phyloP scores from a whole-genome alignment of 192 early-diverging fungal genomes.

The Umbelopsis vinacea region DNA sequence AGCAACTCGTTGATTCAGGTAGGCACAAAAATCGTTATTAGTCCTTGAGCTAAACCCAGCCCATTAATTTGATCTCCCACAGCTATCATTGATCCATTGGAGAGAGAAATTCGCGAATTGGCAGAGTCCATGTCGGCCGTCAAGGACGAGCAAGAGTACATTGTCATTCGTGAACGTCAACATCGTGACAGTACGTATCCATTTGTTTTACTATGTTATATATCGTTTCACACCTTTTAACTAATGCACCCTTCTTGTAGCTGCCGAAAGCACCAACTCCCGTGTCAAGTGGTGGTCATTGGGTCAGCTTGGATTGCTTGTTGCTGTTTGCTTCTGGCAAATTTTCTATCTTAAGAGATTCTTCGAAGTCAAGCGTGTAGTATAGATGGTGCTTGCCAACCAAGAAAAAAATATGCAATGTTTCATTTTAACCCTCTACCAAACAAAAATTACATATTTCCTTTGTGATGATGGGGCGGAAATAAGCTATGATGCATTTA shows the following conservation, averaged over 20 bases:
- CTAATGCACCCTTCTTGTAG: conserved; percentile 39
- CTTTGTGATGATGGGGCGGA: neutral
- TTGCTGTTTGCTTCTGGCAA: conserved; percentile 73
- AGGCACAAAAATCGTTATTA: neutral
- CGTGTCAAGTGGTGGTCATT: conserved; percentile 83
- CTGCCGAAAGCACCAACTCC: conserved; percentile 78
- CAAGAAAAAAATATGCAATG: neutral
- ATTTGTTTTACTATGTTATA: neutral
- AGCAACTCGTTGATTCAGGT: conserved; percentile 39
- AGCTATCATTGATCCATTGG: conserved; percentile 64
- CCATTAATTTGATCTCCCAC: neutral
- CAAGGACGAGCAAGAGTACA: conserved; percentile 75
- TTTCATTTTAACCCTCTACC: neutral
- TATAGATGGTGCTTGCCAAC: conserved; percentile 39
- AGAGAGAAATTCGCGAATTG: conserved; percentile 66
- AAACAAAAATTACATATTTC: conserved; percentile 11
- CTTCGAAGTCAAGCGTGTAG: conserved; percentile 72
- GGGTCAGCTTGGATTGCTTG: conserved; percentile 62
- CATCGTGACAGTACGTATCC: conserved; percentile 70
- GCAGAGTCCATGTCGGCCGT: conserved; percentile 63
- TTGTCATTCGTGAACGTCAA: conserved; percentile 60
- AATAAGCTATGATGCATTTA: neutral
- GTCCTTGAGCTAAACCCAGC: no score
- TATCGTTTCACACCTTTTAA: neutral
- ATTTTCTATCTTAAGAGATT: conserved; percentile 76